Base-by-base conservation (phyloP, 768 basidiomycete species). In the Boletus patriciae region DNA sequence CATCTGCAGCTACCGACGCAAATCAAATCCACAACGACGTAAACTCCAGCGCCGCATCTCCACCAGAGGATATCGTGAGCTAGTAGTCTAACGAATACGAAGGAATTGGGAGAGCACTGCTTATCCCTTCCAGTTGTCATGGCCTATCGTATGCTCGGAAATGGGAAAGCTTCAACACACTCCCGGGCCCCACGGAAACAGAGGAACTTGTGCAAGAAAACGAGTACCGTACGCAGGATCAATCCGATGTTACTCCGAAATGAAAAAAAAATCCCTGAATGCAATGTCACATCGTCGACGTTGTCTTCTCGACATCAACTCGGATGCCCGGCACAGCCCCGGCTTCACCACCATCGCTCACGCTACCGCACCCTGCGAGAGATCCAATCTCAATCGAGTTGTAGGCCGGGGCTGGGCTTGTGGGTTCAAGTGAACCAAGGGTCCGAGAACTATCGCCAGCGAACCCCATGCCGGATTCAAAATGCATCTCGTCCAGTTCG, bases 301-400 rank as follows among this genome's bases (percentile, higher is more conserved):
- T 82, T 44, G 78, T 78, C 70, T 82, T 84, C 68, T 87, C 85
- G 18, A 88, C 78, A 56, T 87, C 79, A 21, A 87, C 79, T 53
- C 80, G 76, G 57, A 87, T 83, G 11, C 84, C 82, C 41, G 67
- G 58, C 50, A 66, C 42, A 25, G 54, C 58, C 21, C 61, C 62
- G 0, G 18, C 53, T 33, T 65, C 71, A 52, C 38, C 66, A 25
- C 50, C 72, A 13, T 71, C 67, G 43, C 54, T 64, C 45, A 45
- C 29, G 19, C 66, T 68, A 18, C 59, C 60, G n/a, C 58, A 46
- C 34, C 50, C 54, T 34, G 55, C n/a, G 18, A 55, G 23, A 41
- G 57, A 62, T 56, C 52, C 69, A 58, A 63, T 77, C 57, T 86
- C 84, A 47, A 84, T 66, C 33, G 70, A 64, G 50, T 73, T 63